Base-by-base conservation (phyloP, 805 yeast genomes). In the Huiozyma sinensis region DNA sequence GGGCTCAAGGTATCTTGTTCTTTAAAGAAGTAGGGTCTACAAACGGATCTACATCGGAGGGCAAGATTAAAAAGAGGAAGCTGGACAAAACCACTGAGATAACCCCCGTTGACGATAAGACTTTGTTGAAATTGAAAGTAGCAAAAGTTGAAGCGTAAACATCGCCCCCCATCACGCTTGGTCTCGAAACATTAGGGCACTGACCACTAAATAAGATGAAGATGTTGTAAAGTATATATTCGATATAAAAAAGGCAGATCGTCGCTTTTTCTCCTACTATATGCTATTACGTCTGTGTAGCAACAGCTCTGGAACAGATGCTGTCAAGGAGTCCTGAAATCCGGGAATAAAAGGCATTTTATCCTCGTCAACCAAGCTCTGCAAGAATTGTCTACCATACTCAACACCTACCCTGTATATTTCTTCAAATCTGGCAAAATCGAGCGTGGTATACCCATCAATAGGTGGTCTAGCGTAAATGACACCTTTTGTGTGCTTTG, bases 1-100 rank as follows among this genome's bases (percentile, higher is more conserved):
- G 98, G 98, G 97, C 97, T 0, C 98, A 90, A 56, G 83, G 90
- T n/a, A 87, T 90, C 8, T 68, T 89, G 45, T 89, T 89, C 63
- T 82, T 97, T 0, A 85, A 88, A 6, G 96, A 88, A 56, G 70
- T 89, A 41, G 88, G 83, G 47, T 69, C 85, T 45, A 75, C 83
- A 44, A 81, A 79, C 54, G 92, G 92, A 1, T 63, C 78, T 12
- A 79, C 78, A 47, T 51, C 59, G 11, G 43, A 44, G 24, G 62
- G 58, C 24, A 48, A 50, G 9, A 51, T 54, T 5, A 55, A 52
- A 38, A 57, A 51, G 41, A 48, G 61, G 33, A 48, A 52, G 36
- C 30, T 53, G 40, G 51, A 47, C 7, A 7, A 8, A 12, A 24
- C 4, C 28, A n/a, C 28, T 33, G 52, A 39, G 44, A 36, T 28